Percentiles rank a stretch among this genome's conserved stretches.
phyloP scores from a whole-genome alignment of 352 stramenopile species.

The Pythium apleroticum region DNA sequence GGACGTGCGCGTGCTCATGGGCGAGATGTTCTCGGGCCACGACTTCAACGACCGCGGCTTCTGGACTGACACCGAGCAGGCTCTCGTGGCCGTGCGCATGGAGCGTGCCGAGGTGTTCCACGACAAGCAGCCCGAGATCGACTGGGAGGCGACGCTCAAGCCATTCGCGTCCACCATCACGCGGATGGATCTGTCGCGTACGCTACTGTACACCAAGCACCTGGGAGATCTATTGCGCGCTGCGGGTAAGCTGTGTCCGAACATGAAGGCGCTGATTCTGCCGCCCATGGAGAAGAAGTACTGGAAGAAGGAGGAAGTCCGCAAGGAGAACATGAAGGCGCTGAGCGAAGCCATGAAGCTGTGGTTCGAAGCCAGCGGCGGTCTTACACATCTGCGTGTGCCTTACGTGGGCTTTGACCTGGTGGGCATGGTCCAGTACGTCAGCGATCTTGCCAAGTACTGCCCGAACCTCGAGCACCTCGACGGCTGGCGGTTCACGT shows the following conservation, averaged over 20 bases:
- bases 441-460: slow-evolving; percentile 12
- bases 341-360: slow-evolving; percentile 25
- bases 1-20: slow-evolving; percentile 19
- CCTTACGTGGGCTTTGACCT: slow-evolving; percentile 18
- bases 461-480: slow-evolving; percentile 29
- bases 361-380: slow-evolving; percentile 24
- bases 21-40: slow-evolving; percentile 18
- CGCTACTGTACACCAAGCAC: slow-evolving; percentile 23
- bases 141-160: slow-evolving; percentile 28
- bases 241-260: slow-evolving; percentile 15
- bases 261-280: slow-evolving; percentile 26
- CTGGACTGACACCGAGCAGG: slow-evolving; percentile 19
- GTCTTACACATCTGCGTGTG: slow-evolving; percentile 20
- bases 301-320: slow-evolving; percentile 14
- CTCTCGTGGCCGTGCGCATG: slow-evolving; percentile 18
- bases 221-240: slow-evolving; percentile 18
- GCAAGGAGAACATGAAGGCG: slow-evolving; percentile 14
- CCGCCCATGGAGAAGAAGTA: slow-evolving; percentile 14
- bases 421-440: slow-evolving; percentile 8
- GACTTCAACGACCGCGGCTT: slow-evolving; percentile 18
- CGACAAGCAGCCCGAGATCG: slow-evolving; percentile 20
- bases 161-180: background rate
- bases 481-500: slow-evolving; percentile 28
- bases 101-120: slow-evolving; percentile 6
- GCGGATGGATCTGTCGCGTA: slow-evolving; percentile 24